Conservation (phyloP, 148 eudicot genomes). For the Rhododendron mucronatum region DNA sequence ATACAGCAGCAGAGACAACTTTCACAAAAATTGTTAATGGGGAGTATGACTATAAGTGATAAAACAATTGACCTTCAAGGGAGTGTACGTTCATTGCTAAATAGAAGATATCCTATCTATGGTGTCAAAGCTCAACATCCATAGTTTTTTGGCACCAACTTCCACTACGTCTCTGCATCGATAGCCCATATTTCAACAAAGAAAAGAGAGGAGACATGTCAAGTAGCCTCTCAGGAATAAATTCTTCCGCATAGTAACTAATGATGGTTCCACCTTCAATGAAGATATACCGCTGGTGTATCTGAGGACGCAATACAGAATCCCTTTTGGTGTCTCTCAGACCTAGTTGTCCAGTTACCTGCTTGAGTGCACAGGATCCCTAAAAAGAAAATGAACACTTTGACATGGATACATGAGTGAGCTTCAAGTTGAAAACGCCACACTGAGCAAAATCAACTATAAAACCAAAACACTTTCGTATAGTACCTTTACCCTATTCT, state of each 20-base stretch:
- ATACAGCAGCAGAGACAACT: neutral
- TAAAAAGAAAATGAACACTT: neutral
- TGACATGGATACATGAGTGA: neutral
- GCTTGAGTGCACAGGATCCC: neutral
- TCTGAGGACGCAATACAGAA: neutral
- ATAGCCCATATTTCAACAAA: neutral
- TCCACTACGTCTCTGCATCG: neutral
- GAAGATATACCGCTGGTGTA: neutral
- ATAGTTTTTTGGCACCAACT: neutral
- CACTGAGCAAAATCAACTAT: neutral
- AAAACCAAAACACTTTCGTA: neutral
- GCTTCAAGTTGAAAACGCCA: neutral
- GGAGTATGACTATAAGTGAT: neutral
- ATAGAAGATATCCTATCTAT: neutral
- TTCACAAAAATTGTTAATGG: neutral
- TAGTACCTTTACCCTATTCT: neutral
- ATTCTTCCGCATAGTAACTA: neutral
- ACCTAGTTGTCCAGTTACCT: neutral
- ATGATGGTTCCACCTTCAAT: constrained; percentile 5
- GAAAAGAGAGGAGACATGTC: constrained; percentile 3
- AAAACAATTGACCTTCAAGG: neutral
- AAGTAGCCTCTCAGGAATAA: neutral
- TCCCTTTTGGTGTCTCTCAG: neutral
- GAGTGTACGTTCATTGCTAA: neutral
- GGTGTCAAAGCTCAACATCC: neutral